Evolutionary conservation across 2,329 filamentous ascomycete genomes (phyloP).

Genomic region (Fusarium nurragi): DNA sequence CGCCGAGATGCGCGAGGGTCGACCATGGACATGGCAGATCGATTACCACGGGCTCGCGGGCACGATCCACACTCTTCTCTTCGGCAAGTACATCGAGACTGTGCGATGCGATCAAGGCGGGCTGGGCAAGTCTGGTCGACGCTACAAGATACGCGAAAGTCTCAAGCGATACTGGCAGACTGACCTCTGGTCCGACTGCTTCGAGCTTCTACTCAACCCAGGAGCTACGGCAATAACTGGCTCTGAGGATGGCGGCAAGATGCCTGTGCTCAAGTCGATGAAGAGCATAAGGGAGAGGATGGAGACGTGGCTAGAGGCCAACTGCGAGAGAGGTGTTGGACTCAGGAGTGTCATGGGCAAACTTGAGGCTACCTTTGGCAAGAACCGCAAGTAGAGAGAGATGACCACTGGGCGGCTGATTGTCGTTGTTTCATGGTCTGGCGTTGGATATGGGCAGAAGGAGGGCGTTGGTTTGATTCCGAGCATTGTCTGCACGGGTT

Average conservation of each 20-base stretch:
- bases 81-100: constrained; percentile 94
- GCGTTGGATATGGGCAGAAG: constrained; percentile 29
- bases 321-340: constrained; percentile 82
- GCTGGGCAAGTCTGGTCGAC: constrained; percentile 68
- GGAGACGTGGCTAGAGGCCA: constrained; percentile 83
- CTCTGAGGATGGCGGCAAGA: constrained; percentile 69
- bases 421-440: constrained; percentile 9
- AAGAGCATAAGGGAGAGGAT: constrained; percentile 75
- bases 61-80: constrained; percentile 86
- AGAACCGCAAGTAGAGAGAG: constrained; percentile 46
- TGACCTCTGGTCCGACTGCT: constrained; percentile 85
- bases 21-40: constrained; percentile 97
- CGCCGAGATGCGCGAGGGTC: constrained; percentile 91
- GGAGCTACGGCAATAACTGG: constrained; percentile 70
- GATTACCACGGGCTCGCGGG: constrained; percentile 95
- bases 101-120: constrained; percentile 64
- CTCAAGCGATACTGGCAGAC: constrained; percentile 97
- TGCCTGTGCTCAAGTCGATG: constrained; percentile 81
- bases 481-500: constrained; percentile 7
- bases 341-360: constrained; percentile 76
- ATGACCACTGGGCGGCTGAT: not conserved
- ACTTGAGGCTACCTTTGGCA: constrained; percentile 63
- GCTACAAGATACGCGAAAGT: constrained; percentile 81
- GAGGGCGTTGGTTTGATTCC: constrained; percentile 4
- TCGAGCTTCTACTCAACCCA: constrained; percentile 89